These are phyloP conservation scores for Oryza rufipogon DNA, from an alignment of 176 grass and related monocot genomes.

Conservation along the genomic window DNA sequence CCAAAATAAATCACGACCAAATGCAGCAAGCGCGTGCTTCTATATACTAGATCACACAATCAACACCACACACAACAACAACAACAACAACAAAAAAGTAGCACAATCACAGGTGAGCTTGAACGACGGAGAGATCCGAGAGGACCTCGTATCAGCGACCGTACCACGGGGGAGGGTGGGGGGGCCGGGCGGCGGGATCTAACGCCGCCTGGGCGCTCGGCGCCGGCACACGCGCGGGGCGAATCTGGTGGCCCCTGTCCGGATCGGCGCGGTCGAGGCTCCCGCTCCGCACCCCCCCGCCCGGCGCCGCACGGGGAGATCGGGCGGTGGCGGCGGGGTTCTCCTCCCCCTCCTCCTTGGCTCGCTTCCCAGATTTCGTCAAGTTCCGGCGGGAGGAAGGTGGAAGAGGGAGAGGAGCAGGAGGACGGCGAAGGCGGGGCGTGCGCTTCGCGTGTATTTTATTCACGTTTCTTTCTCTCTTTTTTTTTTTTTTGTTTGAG, in stretches of 20 bases:
- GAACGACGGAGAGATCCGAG: constrained; percentile 13
- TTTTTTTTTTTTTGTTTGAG: not conserved
- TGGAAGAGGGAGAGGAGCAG: constrained; percentile 8
- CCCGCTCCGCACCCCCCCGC: not conserved
- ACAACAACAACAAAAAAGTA: not conserved
- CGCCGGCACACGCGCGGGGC: too few relatives aligned
- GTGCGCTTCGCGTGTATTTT: constrained; percentile 31
- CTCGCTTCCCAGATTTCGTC: constrained; percentile 26
- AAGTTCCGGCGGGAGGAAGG: not conserved
- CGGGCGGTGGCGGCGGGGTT: not conserved
- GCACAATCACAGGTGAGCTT: not conserved
- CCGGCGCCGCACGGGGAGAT: constrained; percentile 12
- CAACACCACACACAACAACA: not conserved
- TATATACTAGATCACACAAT: not conserved
- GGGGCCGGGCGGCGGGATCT: constrained; percentile 20
- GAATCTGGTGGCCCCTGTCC: not conserved
- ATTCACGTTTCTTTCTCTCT: not conserved
- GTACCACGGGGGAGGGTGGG: constrained; percentile 17
- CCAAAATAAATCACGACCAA: not conserved
- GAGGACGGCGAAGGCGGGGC: constrained; percentile 22
- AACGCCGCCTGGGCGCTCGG: too few relatives aligned
- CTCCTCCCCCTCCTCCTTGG: too few relatives aligned
- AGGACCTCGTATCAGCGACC: not conserved
- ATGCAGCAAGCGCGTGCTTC: constrained; percentile 22
- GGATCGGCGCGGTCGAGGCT: not conserved